These are phyloP conservation scores for Kuraishia borneana DNA, from an alignment of 805 yeast genomes.

Conservation along the genomic window DNA sequence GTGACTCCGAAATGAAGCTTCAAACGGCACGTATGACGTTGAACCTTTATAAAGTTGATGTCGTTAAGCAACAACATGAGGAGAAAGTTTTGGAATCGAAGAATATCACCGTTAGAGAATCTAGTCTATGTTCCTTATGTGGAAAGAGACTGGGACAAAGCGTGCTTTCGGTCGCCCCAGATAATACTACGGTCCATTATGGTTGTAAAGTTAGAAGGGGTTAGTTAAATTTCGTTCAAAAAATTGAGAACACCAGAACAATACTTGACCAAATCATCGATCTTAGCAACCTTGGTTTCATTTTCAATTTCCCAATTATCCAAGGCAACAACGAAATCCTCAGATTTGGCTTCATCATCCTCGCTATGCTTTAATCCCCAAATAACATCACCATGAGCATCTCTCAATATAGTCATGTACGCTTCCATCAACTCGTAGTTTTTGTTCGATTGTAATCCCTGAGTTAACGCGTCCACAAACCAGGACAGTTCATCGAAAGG, in stretches of 20 bases:
- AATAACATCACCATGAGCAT: constrained; percentile 76
- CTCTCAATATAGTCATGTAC: constrained; percentile 61
- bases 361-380: constrained; percentile 10
- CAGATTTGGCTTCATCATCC: constrained; percentile 4
- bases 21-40: constrained; percentile 29
- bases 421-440: constrained; percentile 79
- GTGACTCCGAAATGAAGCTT: constrained; percentile 25
- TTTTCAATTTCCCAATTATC: constrained; percentile 36
- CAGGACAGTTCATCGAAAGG: constrained; percentile 56
- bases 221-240: constrained; percentile 18
- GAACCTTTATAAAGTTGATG: constrained; percentile 42
- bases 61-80: constrained; percentile 32
- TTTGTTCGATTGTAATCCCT: constrained; percentile 41
- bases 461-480: constrained; percentile 58
- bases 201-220: constrained; percentile 25
- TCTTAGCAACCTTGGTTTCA: constrained; percentile 25
- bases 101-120: constrained; percentile 27
- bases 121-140: constrained; percentile 49
- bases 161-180: constrained; percentile 37
- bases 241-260: constrained; percentile 72
- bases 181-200: constrained; percentile 35
- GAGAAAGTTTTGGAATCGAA: constrained; percentile 25
- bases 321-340: constrained; percentile 24
- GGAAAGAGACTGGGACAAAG: constrained; percentile 41
- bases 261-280: constrained; percentile 65